A percentile compares a stretch with the other conserved stretches of the same genome.
These are phyloP conservation scores for Trypanosoma theileri DNA, from an alignment of 208 protist genomes.

Conservation along the genomic window DNA sequence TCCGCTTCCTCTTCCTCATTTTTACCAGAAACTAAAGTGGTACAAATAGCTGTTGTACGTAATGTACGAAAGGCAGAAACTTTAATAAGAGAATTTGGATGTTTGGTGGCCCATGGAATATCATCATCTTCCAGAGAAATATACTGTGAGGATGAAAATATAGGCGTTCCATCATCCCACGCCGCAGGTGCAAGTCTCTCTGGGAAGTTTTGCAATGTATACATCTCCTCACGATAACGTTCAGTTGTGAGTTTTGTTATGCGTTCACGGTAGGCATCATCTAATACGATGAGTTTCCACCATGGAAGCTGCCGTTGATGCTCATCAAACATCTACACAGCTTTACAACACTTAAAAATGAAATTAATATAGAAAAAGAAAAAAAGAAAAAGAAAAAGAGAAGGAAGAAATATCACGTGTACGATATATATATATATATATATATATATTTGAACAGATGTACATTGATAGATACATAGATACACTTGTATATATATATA, in stretches of 20 bases:
- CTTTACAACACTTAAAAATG: neutral
- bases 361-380: conserved; percentile 4
- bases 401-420: neutral
- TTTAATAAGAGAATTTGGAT: conserved; percentile 50
- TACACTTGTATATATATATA: neutral
- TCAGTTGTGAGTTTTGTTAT: conserved; percentile 49
- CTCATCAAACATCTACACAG: too few relatives aligned
- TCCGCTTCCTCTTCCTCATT: neutral
- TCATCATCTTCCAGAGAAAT: conserved; percentile 32
- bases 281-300: conserved; percentile 77
- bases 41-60: conserved; percentile 31
- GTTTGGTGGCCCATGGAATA: conserved; percentile 36
- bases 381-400: conserved; percentile 13
- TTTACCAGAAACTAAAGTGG: neutral
- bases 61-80: conserved; percentile 42
- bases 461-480: too few relatives aligned
- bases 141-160: conserved; percentile 49
- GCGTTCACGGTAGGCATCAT: conserved; percentile 45
- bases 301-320: conserved; percentile 46
- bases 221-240: conserved; percentile 54
- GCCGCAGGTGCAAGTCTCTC: conserved; percentile 37
- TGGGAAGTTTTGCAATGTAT: conserved; percentile 42
- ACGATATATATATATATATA: neutral
- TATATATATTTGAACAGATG: neutral
- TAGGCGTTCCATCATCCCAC: conserved; percentile 22